Percentiles rank a stretch among this genome's conserved stretches.
Conservation (phyloP, 2,329 filamentous ascomycete genomes). For the Aphanocladium album region DNA sequence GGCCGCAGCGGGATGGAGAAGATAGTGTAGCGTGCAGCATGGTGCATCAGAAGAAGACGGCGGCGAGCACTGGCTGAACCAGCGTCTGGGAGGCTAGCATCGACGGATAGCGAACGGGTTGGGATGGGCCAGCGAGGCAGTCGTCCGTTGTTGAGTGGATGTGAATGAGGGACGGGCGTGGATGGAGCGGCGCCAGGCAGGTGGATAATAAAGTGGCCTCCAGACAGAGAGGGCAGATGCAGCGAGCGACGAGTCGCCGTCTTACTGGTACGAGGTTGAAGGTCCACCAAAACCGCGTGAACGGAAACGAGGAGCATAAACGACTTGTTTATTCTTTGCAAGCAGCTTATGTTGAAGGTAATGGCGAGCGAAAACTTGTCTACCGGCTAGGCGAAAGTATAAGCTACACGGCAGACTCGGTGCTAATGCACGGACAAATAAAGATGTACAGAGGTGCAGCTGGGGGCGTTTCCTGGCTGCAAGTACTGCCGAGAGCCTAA, state of each 20-base stretch:
- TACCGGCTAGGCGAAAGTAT: neutral
- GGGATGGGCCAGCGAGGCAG: neutral
- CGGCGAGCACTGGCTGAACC: too few relatives aligned
- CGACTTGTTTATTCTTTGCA: neutral
- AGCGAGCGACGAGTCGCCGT: too few relatives aligned
- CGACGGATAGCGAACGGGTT: neutral
- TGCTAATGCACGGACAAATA: neutral
- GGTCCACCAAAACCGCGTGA: too few relatives aligned
- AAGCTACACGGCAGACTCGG: neutral
- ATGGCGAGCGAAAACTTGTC: too few relatives aligned
- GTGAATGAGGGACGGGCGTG: neutral
- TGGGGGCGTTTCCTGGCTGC: neutral
- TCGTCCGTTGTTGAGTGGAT: neutral
- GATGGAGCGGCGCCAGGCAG: neutral
- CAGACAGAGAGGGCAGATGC: neutral
- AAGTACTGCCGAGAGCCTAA: neutral
- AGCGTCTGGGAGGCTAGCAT: neutral
- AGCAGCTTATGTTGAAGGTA: neutral
- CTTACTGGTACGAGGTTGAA: too few relatives aligned
- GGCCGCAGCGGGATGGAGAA: too few relatives aligned
- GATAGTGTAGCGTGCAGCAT: too few relatives aligned
- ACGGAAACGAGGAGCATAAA: too few relatives aligned
- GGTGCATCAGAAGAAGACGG: too few relatives aligned
- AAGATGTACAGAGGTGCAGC: neutral
- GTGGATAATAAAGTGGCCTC: neutral